Conservation (phyloP, 1,139 yeast genomes). For the Pichia terricola region DNA sequence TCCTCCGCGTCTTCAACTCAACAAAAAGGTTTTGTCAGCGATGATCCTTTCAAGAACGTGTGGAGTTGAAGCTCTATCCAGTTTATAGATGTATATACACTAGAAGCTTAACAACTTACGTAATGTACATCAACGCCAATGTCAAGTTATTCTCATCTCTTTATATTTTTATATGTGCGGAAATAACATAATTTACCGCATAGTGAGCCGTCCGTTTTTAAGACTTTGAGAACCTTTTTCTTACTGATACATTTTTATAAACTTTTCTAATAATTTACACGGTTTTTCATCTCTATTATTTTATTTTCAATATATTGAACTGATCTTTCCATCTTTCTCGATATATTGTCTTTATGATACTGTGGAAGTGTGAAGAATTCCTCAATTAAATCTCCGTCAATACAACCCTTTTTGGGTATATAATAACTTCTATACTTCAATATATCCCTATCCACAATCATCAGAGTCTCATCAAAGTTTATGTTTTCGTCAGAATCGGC, state of each 20-base stretch:
- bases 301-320: conserved; percentile 53
- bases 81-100: no score
- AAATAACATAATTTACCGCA: no score
- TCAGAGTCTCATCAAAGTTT: conserved; percentile 7
- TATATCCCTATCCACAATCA: conserved; percentile 54
- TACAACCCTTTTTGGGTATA: conserved; percentile 61
- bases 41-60: conserved; percentile 59
- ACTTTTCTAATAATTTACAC: conserved; percentile 20
- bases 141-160: no score
- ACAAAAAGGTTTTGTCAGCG: conserved; percentile 29
- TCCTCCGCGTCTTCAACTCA: conserved; percentile 1
- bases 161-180: no score
- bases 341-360: conserved; percentile 37
- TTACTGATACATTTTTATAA: no score
- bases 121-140: no score
- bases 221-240: no score
- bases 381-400: conserved; percentile 87
- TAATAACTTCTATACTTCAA: conserved; percentile 65
- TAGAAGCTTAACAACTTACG: no score
- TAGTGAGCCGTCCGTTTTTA: no score
- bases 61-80: conserved; percentile 35
- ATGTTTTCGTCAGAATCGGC: neutral
- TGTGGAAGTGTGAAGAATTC: conserved; percentile 33
- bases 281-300: conserved; percentile 47
- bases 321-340: conserved; percentile 44